Conservation (phyloP, 2,329 filamentous ascomycete species). For the Ambrosiella xylebori region DNA sequence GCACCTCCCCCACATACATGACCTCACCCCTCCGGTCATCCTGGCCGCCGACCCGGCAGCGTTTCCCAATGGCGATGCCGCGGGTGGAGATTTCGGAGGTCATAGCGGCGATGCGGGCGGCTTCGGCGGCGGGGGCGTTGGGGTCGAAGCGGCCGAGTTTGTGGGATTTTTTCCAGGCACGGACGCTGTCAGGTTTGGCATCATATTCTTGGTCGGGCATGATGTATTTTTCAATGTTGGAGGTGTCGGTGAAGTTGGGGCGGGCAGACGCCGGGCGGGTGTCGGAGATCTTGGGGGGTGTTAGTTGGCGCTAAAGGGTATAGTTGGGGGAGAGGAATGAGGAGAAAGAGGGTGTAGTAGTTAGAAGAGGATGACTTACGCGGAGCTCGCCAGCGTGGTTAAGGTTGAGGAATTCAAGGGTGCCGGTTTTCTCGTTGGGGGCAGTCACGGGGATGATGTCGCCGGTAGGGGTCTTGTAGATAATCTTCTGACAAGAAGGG, state of each 20-base stretch:
- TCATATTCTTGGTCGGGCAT: constrained; percentile 80
- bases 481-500: constrained; percentile 58
- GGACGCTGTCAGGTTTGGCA: constrained; percentile 67
- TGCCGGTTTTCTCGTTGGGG: constrained; percentile 52
- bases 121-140: constrained; percentile 53
- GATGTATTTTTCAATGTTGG: constrained; percentile 72
- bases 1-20: constrained; percentile 54
- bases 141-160: constrained; percentile 95
- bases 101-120: constrained; percentile 52
- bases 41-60: constrained; percentile 49
- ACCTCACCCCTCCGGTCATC: constrained; percentile 54
- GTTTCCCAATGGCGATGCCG: constrained; percentile 45
- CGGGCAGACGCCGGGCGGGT: constrained; percentile 58
- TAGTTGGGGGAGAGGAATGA: background rate
- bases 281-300: constrained; percentile 49
- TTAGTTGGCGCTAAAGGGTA: constrained; percentile 6
- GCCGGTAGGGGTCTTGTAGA: constrained; percentile 42
- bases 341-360: background rate
- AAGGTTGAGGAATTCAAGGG: constrained; percentile 48
- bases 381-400: constrained; percentile 61
- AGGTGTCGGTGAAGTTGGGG: constrained; percentile 66
- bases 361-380: constrained; percentile 37
- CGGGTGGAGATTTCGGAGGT: constrained; percentile 52
- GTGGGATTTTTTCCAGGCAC: constrained; percentile 90
- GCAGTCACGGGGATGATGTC: constrained; percentile 49